Evolutionary conservation across 192 early-diverging fungal species (phyloP).

Genomic region (Rhizoclosmatium globosum): DNA sequence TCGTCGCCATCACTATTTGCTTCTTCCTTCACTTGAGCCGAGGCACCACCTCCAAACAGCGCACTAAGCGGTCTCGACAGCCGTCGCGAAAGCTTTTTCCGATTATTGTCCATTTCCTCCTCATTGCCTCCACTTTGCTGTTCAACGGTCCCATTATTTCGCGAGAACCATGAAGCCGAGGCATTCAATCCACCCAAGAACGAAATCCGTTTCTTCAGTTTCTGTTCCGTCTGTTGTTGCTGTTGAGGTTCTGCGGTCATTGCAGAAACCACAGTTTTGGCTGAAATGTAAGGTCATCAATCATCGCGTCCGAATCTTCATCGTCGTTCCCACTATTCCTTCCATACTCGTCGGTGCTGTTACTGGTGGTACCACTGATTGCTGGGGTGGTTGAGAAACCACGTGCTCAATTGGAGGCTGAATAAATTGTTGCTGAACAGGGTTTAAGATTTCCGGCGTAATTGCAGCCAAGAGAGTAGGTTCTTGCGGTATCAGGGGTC

Average conservation of each 20-base stretch:
- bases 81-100: background rate
- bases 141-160: background rate
- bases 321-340: background rate
- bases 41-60: background rate
- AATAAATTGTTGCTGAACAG: background rate
- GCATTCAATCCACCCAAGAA: background rate
- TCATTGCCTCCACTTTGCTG: background rate
- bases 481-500: background rate
- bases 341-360: background rate
- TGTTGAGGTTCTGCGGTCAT: background rate
- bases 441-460: background rate
- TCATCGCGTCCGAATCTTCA: constrained; percentile 18
- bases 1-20: background rate
- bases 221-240: background rate
- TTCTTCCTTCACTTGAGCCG: background rate
- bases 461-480: background rate
- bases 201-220: background rate
- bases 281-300: constrained; percentile 3
- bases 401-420: too few species aligned
- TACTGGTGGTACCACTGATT: background rate
- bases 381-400: too few species aligned
- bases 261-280: background rate
- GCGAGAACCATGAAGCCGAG: background rate
- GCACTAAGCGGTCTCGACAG: background rate
- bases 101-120: background rate